Evolutionary conservation across 2,329 filamentous ascomycete genomes (phyloP).

Genomic region (Scleromitrula shiraiana): DNA sequence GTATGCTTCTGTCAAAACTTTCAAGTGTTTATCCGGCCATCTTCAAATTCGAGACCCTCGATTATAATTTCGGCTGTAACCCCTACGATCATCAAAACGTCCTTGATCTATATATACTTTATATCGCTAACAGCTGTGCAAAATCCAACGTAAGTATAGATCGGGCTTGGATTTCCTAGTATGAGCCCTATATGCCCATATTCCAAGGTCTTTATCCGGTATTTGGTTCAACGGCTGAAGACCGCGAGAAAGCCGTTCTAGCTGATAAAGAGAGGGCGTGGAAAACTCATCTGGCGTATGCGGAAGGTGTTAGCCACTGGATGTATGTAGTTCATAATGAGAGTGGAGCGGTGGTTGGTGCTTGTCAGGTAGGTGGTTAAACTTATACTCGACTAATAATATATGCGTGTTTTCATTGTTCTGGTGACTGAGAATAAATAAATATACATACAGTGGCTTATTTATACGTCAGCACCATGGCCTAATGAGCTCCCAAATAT

Average conservation of each 20-base stretch:
- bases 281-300: background rate
- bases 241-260: background rate
- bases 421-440: background rate
- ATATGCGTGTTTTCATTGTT: background rate
- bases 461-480: conserved; percentile 1
- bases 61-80: no score
- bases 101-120: background rate
- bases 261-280: conserved; percentile 5
- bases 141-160: background rate
- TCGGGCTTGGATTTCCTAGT: background rate
- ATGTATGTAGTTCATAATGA: background rate
- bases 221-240: background rate
- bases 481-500: background rate
- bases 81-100: no score
- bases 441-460: background rate
- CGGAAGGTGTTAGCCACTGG: conserved; percentile 4
- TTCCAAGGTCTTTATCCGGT: background rate
- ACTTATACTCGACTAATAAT: no score
- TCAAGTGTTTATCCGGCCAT: no score
- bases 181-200: background rate
- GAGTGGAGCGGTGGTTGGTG: background rate
- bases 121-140: background rate
- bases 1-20: no score
- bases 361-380: background rate
- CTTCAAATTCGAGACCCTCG: no score